Evolutionary conservation across 345 rosid species (phyloP), one percentile per base, ranked within the genome.

Genomic region (Noccaea caerulescens): DNA sequence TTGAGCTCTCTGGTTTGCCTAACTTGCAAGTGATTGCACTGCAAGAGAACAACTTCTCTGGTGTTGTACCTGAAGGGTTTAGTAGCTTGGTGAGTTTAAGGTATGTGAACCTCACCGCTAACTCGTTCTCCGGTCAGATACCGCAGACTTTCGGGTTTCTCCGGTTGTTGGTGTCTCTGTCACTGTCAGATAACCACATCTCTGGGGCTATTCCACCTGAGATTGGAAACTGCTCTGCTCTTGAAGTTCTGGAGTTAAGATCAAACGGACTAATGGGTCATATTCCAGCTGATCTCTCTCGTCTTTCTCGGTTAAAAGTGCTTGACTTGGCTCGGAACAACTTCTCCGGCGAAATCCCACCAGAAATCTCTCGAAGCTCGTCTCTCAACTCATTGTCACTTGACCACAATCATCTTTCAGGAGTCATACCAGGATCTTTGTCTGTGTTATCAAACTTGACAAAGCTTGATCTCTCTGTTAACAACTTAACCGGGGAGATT

Each of bases 201-300:
- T 81, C 87, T 52, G 93, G 96, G 7, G 57, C 69, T 41, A 77
- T 91, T 61, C 96, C 95, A 5, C 80, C 85, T 3, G 95, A 88
- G 78, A 80, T 94, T 16, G 93, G 95, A 20, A 94, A 94, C 68
- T 94, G 96, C 75, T 84, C 97, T 36, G 85, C 75, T 75, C 95
- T 94, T 61, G 87, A 89, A 81, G 82, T 78, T 76, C 93, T 94
- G 2, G 88, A 94, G 73, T 80, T 94, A 49, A 78, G 82, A 30
- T 88, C 84, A 0, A 89, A 94, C 77, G 55, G 67, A 60, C 53
- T 94, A 14, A 80, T 63, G 9, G 99, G 95, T 71, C 78, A 52
- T 38, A 81, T 94, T 79, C 96, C 99, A 3, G 80, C 68, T 73
- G 95, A 88, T 76, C 70, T 94, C 54, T 89, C 90, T 23, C 87